Conservation (phyloP, 345 rosid genomes). For the Aegle marmelos region DNA sequence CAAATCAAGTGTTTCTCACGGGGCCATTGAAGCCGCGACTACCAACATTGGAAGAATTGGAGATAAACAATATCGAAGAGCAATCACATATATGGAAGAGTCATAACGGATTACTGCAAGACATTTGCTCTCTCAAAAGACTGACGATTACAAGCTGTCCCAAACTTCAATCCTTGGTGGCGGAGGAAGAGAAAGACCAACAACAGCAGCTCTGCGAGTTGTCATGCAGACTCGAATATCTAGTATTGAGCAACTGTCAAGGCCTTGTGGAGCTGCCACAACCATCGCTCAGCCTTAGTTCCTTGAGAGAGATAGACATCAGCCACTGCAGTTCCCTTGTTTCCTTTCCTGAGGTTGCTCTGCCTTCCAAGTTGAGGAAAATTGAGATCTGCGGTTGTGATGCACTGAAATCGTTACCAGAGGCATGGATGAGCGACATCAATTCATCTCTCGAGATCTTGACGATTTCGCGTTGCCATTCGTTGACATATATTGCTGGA, state of each 20-base stretch:
- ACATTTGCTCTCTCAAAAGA: background rate
- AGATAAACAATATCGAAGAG: too few species aligned
- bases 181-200: too few species aligned
- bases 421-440: too few species aligned
- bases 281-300: too few species aligned
- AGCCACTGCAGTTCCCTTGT: background rate
- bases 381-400: accelerated
- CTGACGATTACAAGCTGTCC: accelerated
- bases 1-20: background rate
- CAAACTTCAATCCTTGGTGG: background rate
- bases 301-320: background rate
- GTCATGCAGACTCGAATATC: too few species aligned
- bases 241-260: accelerated
- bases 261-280: too few species aligned
- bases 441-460: background rate
- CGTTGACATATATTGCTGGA: background rate
- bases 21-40: background rate
- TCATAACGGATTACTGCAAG: background rate
- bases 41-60: background rate
- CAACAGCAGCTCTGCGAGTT: too few species aligned
- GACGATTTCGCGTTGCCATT: accelerated
- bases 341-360: background rate
- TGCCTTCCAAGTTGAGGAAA: background rate
- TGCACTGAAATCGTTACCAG: too few species aligned
- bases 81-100: background rate